Evolutionary conservation across 331 rosid species (phyloP), one percentile per base, ranked within the genome.

Genomic region (Malus hybrid): DNA sequence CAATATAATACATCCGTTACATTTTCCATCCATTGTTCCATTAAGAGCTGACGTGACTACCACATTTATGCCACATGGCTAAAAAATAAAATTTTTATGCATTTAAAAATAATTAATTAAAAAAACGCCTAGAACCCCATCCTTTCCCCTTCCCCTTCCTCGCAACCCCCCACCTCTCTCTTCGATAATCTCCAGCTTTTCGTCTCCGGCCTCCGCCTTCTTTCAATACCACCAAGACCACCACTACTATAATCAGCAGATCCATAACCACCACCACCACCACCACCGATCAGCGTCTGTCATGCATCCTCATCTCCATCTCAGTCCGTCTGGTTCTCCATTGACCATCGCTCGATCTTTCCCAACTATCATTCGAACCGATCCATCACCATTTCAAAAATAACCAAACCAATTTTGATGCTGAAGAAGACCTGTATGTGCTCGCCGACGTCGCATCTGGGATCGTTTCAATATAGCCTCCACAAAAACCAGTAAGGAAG

Each of bases 401-500:
- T 85, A 9, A 85, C 70, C 76, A 73, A 83, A 0, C 89, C 90
- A 0, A 84, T 90, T 19, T 80, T 88, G 14, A 73, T 71, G 16
- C 73, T 81, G 48, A 91, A 89, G 78, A 90, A 80, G 75, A 76
- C 88, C 10, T 91, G 96, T 79, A 93, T 88, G 96, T 93, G 98
- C 70, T 89, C 98, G 2, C 96, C 95, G 1, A 93, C 97, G 0
- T 68, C 74, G 29, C 97, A 93, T 74, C 97, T 93, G 0, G 95
- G 97, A 1, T 93, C 96, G 5, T 93, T 93, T 52, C 88, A 92
- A 1, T 93, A 95, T 73, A 89, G 97, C 60, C 88, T 93, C 2
- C 98, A 91, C 72, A 93, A 88, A 82, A 89, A 24, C 24, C 24
- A 24, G 24, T 1, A 1, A 24, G 24, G 24, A 1, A 24, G 24